These are phyloP conservation scores for Debaryomyces sp. DNA, from an alignment of 1,139 yeast genomes.

Conservation along the genomic window DNA sequence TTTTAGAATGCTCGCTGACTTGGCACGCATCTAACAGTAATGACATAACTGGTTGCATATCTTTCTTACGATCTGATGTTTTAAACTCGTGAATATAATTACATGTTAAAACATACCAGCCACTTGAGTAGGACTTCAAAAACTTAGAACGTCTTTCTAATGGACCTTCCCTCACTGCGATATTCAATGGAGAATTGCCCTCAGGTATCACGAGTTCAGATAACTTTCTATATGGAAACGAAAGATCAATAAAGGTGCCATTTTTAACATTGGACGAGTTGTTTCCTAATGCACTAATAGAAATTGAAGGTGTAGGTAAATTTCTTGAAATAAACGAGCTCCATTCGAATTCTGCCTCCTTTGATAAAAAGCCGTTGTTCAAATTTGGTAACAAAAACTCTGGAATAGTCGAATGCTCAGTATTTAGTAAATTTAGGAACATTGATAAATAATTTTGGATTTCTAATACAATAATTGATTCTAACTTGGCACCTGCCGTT, in stretches of 20 bases:
- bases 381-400: conserved; percentile 67
- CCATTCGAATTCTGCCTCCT: conserved; percentile 88
- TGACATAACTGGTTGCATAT: conserved; percentile 87
- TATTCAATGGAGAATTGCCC: conserved; percentile 70
- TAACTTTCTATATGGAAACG: conserved; percentile 67
- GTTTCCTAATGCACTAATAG: conserved; percentile 34
- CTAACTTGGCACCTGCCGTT: conserved; percentile 85
- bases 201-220: conserved; percentile 66
- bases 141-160: conserved; percentile 90
- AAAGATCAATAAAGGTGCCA: conserved; percentile 75
- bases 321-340: conserved; percentile 76
- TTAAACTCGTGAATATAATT: conserved; percentile 89
- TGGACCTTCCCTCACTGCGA: conserved; percentile 75
- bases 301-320: conserved; percentile 40
- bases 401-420: conserved; percentile 69
- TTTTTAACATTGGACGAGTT: conserved; percentile 26
- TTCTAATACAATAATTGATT: conserved; percentile 83
- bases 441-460: conserved; percentile 77
- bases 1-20: conserved; percentile 78
- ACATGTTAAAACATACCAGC: conserved; percentile 91
- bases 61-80: conserved; percentile 77
- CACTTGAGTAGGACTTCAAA: conserved; percentile 83
- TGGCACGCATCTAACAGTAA: conserved; percentile 79
- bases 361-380: conserved; percentile 72
- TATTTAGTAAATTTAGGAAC: conserved; percentile 68